Conservation (phyloP, 2,329 filamentous ascomycete genomes). For the Aureobasidium sp. region DNA sequence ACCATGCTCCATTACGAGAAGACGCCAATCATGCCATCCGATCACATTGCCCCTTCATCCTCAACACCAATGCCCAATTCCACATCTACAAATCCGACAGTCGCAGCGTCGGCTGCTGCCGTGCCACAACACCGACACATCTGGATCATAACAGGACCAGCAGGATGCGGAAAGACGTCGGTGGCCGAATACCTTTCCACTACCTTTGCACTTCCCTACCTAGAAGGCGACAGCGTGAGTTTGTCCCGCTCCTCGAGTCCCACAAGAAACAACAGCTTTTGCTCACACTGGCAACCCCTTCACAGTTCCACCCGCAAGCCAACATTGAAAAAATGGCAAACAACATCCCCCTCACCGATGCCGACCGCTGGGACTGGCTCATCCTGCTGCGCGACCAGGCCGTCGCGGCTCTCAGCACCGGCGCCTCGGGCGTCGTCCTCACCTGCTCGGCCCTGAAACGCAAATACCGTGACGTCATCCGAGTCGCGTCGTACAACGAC, state of each 20-base stretch:
- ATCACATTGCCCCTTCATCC: background rate
- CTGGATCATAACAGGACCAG: constrained; percentile 44
- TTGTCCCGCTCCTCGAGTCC: background rate
- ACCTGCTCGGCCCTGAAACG: constrained; percentile 95
- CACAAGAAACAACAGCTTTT: background rate
- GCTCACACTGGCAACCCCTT: background rate
- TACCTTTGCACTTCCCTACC: constrained; percentile 36
- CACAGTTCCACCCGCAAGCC: constrained; percentile 40
- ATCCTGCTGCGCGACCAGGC: constrained; percentile 40
- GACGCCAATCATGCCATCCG: constrained; percentile 1
- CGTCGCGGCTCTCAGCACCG: constrained; percentile 25
- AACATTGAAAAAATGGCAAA: constrained; percentile 74
- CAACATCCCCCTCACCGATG: constrained; percentile 78
- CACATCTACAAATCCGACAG: background rate
- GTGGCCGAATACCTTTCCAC: constrained; percentile 39
- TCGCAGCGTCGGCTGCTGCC: background rate
- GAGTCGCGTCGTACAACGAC: constrained; percentile 39
- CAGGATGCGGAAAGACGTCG: constrained; percentile 46
- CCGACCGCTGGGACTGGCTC: constrained; percentile 97
- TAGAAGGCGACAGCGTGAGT: constrained; percentile 44
- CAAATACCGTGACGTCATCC: constrained; percentile 75
- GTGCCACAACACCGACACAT: constrained; percentile 36
- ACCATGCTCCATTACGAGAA: constrained; percentile 12
- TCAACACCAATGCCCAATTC: background rate
- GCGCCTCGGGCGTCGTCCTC: constrained; percentile 62